Evolutionary conservation across 2,329 filamentous ascomycete genomes (phyloP), one percentile per base, ranked within the genome.

Genomic region (Cladosporium sp.): DNA sequence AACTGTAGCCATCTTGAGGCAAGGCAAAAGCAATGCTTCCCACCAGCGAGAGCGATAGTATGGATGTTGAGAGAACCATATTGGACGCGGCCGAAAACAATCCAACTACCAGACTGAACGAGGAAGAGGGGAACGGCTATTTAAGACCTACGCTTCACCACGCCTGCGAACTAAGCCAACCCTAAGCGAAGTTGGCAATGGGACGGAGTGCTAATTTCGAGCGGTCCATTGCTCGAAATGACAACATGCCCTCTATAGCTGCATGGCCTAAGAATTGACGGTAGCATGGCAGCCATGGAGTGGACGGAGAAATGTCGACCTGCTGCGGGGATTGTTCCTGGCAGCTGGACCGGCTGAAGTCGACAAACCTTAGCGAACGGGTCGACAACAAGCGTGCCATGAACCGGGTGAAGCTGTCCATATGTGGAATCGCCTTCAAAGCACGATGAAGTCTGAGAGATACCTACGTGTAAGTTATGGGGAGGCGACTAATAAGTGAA

Each of bases 221-320:
- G 22, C 10, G 16, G 6, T 28, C 32, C 6, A 32, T 42, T 22
- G 22, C 22, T 14, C 22, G 22, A 6, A 5, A 33, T 28, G 22
- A 31, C 38, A 42, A 34, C 13, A 19, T 42, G n/a, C 42, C 37
- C 42, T 33, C 35, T n/a, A 14, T 38, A 38, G 35, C 35, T 38
- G 35, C 35, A 38, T n/a, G 10, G 28, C 28, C 42, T 49, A 38
- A 42, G 46, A 31, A 49, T 22, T 42, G 9, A 14, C 31, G 46
- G 37, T 19, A 38, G 22, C 11, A 42, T 28, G 28, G 46, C 18
- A 28, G 40, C 18, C 3, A 43, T 31, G 48, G 48, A 50, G 34
- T 50, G 48, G 48, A 50, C 48, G 48, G 48, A 50, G 48, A 50
- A 50, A 50, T 50, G 34, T 43, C 40, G 38, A 37, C 32, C 1